phyloP scores from a whole-genome alignment of 2,329 filamentous ascomycete genomes.

The Nothophoma quercina region DNA sequence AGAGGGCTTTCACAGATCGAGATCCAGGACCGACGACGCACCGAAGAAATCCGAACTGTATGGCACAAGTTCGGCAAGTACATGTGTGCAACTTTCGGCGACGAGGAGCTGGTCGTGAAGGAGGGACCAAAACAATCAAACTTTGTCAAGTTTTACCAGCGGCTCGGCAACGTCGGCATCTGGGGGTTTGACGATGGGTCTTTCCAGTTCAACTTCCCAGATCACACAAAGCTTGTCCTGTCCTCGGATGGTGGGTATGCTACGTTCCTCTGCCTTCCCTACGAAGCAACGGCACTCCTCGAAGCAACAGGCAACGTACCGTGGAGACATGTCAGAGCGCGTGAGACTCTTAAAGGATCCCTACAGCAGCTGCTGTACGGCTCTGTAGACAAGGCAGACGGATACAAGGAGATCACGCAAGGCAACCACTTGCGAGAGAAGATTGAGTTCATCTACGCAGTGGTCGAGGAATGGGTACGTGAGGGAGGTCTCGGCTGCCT shows the following conservation, averaged over 20 bases:
- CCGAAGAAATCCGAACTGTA: conserved; percentile 63
- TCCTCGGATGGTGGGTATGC: conserved; percentile 77
- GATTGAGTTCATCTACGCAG: conserved; percentile 73
- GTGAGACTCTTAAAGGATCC: conserved; percentile 75
- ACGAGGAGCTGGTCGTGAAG: conserved; percentile 57
- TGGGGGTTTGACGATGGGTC: conserved; percentile 84
- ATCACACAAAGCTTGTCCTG: conserved; percentile 84
- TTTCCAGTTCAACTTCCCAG: conserved; percentile 87
- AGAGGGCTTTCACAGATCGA: conserved; percentile 69
- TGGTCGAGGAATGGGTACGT: conserved; percentile 74
- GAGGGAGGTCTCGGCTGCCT: conserved; percentile 71
- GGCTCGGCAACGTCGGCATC: conserved; percentile 80
- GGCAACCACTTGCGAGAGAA: conserved; percentile 78
- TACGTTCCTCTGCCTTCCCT: conserved; percentile 78
- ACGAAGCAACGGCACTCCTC: conserved; percentile 73
- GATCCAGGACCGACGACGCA: conserved; percentile 66
- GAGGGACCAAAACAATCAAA: conserved; percentile 53
- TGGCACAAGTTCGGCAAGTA: conserved; percentile 77
- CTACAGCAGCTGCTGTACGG: conserved; percentile 75
- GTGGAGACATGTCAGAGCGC: conserved; percentile 73
- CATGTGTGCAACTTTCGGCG: conserved; percentile 60
- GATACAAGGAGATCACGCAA: conserved; percentile 63
- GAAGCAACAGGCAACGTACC: conserved; percentile 66
- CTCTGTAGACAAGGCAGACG: conserved; percentile 58
- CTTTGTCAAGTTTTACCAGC: conserved; percentile 81